These are phyloP conservation scores for Calycina herbarum DNA, from an alignment of 2,329 filamentous ascomycete genomes.

Conservation along the genomic window DNA sequence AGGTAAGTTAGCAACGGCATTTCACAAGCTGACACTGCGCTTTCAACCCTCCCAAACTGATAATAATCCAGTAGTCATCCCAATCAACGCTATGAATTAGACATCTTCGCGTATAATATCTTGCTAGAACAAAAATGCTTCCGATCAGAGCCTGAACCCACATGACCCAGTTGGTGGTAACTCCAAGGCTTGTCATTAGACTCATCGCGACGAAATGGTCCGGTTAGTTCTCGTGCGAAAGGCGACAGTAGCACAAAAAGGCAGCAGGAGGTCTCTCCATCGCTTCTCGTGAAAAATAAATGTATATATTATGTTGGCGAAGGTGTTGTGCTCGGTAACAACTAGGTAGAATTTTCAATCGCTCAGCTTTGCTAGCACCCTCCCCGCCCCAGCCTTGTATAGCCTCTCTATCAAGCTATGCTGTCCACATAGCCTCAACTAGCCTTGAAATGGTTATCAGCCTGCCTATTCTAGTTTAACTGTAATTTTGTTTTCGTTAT, in stretches of 20 bases:
- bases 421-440: not conserved
- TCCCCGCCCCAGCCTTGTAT: too few species aligned
- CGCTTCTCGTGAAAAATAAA: too few species aligned
- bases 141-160: conserved; percentile 2
- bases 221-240: not conserved
- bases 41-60: not conserved
- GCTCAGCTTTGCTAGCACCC: not conserved
- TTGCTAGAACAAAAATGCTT: conserved; percentile 3
- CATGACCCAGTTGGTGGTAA: conserved; percentile 1
- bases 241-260: too few species aligned
- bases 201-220: not conserved
- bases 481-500: not conserved
- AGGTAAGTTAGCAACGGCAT: not conserved
- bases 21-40: not conserved
- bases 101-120: conserved; percentile 1
- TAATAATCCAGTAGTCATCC: conserved; percentile 7
- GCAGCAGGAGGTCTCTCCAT: too few species aligned
- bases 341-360: not conserved
- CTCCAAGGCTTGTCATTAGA: not conserved
- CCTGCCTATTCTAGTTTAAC: not conserved
- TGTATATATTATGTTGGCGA: too few species aligned
- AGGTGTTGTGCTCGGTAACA: not conserved
- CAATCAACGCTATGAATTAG: not conserved
- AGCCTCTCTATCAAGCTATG: not conserved
- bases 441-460: not conserved